These are phyloP conservation scores for Astrothelium macrocarpum DNA, from an alignment of 495 filamentous ascomycete species.

Conservation along the genomic window DNA sequence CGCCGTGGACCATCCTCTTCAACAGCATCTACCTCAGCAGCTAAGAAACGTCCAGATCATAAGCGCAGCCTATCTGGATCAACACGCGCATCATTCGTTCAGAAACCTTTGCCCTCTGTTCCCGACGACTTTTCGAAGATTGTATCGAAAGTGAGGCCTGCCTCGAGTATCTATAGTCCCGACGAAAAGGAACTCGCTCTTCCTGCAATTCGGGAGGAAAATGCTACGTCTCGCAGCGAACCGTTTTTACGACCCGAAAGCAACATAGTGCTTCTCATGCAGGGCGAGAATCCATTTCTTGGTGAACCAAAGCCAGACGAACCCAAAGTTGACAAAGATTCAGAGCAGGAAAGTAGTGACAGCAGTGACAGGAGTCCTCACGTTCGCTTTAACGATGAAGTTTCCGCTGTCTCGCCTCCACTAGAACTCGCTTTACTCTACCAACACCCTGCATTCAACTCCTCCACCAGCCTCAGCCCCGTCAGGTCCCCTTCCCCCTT, in stretches of 20 bases:
- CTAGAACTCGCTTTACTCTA: neutral
- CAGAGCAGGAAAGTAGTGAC: too few species aligned
- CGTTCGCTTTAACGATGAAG: neutral
- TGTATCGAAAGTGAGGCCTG: neutral
- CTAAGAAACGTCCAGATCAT: neutral
- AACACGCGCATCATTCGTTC: neutral
- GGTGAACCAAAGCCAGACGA: neutral
- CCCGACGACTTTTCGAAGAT: neutral
- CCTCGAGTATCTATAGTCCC: constrained; percentile 1
- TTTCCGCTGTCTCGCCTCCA: neutral
- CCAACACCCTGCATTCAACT: too few species aligned
- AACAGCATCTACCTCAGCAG: neutral
- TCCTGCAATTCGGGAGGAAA: neutral
- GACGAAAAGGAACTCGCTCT: neutral
- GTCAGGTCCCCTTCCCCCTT: too few species aligned
- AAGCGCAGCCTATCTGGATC: neutral
- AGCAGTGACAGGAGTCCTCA: neutral
- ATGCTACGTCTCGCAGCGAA: neutral
- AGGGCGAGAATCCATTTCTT: neutral
- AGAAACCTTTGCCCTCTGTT: neutral
- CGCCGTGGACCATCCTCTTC: neutral
- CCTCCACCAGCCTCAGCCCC: too few species aligned
- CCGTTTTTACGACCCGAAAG: neutral
- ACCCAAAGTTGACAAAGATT: neutral
- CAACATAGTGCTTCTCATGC: neutral